Base-by-base conservation (phyloP, 2,329 filamentous ascomycete species). In the Pseudomassariella vexata region DNA sequence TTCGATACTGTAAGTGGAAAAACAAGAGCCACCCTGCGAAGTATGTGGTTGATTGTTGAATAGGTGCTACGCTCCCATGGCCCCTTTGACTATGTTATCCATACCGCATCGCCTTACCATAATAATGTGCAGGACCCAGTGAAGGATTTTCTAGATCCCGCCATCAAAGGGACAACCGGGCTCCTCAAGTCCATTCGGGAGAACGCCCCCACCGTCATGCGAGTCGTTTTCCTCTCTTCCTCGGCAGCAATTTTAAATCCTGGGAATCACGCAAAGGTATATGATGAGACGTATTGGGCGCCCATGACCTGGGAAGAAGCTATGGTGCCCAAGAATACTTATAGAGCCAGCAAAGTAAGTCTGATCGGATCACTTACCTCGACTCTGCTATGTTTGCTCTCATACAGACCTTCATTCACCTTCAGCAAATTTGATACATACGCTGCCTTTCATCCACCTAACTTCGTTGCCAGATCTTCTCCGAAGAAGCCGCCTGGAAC, bases 51-150 rank as follows among this genome's bases (percentile, higher is more conserved):
- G 3, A 10, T 11, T 29, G n/a, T 20, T 21, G 18, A 21, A 10
- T 7, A 6, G n/a, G 18, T 14, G 10, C 21, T 9, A 4, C 14
- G 10, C n/a, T n/a, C n/a, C 9, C 21, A 23, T 23, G 21, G 21
- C 1, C 73, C 77, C 1, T 84, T 90, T 40, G 79, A 85, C 46
- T 79, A 73, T 27, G 82, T 90, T 29, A 68, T 87, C 31, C 82
- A 87, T 53, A 85, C 82, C 5, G 82, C 83, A 3, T 80, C 74
- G 0, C 84, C 85, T 0, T 89, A 85, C 62, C 79, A 84, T 46
- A 73, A 79, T 52, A 76, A 78, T 29, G 69, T 80, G 28, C 68
- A 73, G 3, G 63, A 67, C 35, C 57, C 58, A 5, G 49, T 57
- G 8, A 55, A 50, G 12, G 67, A 72, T 25, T 59, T 78, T 16